Evolutionary conservation across 1,139 yeast genomes (phyloP).

Genomic region (Protomyces pachydermus): DNA sequence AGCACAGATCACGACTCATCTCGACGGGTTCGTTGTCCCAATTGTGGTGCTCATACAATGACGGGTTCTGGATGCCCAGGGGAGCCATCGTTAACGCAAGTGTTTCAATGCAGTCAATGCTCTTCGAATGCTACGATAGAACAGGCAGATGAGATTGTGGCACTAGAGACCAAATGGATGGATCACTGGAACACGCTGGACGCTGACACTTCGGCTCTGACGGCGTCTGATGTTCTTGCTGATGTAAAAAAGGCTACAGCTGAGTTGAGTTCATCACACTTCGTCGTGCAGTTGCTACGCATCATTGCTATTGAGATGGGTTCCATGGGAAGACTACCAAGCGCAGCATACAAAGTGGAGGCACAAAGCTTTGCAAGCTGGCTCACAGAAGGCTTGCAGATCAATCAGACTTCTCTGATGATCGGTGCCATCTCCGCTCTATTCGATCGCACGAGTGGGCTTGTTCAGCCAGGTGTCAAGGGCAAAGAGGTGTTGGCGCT

Average conservation of each 20-base stretch:
- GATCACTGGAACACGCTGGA: conserved; percentile 1
- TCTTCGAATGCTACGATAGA: background rate
- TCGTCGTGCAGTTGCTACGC: background rate
- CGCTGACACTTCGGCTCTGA: background rate
- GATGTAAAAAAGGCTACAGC: too few relatives aligned
- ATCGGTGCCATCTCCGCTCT: conserved; percentile 13
- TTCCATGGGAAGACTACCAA: background rate
- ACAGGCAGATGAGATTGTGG: background rate
- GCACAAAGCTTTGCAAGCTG: background rate
- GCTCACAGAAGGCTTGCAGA: background rate
- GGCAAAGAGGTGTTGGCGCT: conserved; percentile 1
- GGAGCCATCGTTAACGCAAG: too few relatives aligned
- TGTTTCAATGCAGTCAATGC: too few relatives aligned
- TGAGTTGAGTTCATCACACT: too few relatives aligned
- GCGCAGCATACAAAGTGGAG: background rate
- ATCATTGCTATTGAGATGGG: conserved; percentile 15
- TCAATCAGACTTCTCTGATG: conserved; percentile 2
- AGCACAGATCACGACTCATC: background rate
- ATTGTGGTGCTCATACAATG: too few relatives aligned
- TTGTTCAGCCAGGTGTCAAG: conserved; percentile 1
- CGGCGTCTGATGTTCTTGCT: too few relatives aligned
- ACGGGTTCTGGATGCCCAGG: too few relatives aligned
- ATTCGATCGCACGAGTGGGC: background rate
- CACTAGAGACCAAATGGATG: background rate
- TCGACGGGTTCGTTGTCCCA: too few relatives aligned